Evolutionary conservation across 106 monocot genomes (phyloP).

Genomic region (Dactylorhiza incarnata): DNA sequence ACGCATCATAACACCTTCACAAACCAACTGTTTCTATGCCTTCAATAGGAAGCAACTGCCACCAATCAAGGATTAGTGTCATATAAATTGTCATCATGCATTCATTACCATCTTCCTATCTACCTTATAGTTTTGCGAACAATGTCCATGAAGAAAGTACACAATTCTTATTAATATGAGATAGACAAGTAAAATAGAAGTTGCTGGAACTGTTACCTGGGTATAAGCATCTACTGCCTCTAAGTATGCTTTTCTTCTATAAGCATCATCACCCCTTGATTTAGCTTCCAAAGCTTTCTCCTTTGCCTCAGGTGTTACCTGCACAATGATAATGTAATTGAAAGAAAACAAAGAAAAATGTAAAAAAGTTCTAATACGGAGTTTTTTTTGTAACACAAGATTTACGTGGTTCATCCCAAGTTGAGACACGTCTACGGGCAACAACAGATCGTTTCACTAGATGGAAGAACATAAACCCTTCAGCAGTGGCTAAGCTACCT

Average conservation of each 20-base stretch:
- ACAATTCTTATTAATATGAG: not conserved
- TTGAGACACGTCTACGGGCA: too few species aligned
- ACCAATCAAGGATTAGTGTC: not conserved
- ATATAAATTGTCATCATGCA: not conserved
- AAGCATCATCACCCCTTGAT: conserved; percentile 80
- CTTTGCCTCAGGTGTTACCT: conserved; percentile 76
- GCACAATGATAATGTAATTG: conserved; percentile 7
- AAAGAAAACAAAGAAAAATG: not conserved
- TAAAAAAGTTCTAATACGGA: not conserved
- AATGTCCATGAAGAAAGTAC: too few species aligned
- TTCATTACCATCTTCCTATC: not conserved
- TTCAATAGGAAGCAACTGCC: not conserved
- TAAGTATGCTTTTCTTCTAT: conserved; percentile 60
- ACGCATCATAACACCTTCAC: not conserved
- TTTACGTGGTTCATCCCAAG: not conserved
- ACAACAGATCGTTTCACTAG: too few species aligned
- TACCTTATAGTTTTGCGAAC: too few species aligned
- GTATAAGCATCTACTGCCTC: conserved; percentile 88
- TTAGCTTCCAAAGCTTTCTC: conserved; percentile 78
- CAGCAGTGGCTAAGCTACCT: too few species aligned
- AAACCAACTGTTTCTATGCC: not conserved
- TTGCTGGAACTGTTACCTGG: conserved; percentile 41
- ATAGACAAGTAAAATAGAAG: not conserved
- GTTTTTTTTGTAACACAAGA: not conserved
- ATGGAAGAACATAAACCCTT: too few species aligned